These are phyloP conservation scores for Hymenoscyphus scutula DNA, from an alignment of 2,329 filamentous ascomycete genomes.

Conservation along the genomic window DNA sequence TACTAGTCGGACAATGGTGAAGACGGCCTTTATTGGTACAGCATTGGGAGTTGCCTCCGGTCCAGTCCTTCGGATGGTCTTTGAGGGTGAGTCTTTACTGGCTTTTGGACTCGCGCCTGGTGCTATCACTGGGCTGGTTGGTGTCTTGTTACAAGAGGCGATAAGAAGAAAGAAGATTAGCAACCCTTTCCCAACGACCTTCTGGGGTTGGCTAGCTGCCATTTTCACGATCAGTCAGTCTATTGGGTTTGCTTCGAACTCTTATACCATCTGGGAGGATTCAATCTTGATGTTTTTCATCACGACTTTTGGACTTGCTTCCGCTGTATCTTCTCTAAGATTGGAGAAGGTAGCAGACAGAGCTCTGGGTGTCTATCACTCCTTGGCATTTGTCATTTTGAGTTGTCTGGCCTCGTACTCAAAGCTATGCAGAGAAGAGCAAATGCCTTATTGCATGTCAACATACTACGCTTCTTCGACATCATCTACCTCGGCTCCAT, in stretches of 20 bases:
- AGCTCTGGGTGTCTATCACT: slow-evolving; percentile 79
- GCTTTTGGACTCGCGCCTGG: slow-evolving; percentile 27
- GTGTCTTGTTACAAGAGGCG: slow-evolving; percentile 40
- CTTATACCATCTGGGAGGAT: slow-evolving; percentile 98
- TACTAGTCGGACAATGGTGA: slow-evolving; percentile 25
- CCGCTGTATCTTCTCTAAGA: slow-evolving; percentile 71
- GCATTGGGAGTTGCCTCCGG: slow-evolving; percentile 27
- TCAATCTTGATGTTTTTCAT: slow-evolving; percentile 91
- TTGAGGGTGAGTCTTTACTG: slow-evolving; percentile 19
- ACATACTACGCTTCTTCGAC: slow-evolving; percentile 92
- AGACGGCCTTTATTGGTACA: slow-evolving; percentile 30
- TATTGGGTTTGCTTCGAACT: slow-evolving; percentile 94
- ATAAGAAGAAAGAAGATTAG: slow-evolving; percentile 35
- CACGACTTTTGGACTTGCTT: slow-evolving; percentile 78
- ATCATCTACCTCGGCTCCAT: slow-evolving; percentile 87
- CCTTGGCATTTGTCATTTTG: slow-evolving; percentile 75
- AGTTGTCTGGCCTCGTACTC: slow-evolving; percentile 81
- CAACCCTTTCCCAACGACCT: slow-evolving; percentile 64
- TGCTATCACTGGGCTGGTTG: slow-evolving; percentile 35
- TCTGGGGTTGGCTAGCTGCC: slow-evolving; percentile 87
- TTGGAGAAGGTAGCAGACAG: slow-evolving; percentile 66
- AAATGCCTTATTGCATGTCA: slow-evolving; percentile 94
- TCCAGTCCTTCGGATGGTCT: slow-evolving; percentile 24
- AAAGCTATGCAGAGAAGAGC: slow-evolving; percentile 91
- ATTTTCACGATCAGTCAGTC: slow-evolving; percentile 83